Evolutionary conservation across 75 land plant species (phyloP).

Genomic region (Pinus albicaulis): DNA sequence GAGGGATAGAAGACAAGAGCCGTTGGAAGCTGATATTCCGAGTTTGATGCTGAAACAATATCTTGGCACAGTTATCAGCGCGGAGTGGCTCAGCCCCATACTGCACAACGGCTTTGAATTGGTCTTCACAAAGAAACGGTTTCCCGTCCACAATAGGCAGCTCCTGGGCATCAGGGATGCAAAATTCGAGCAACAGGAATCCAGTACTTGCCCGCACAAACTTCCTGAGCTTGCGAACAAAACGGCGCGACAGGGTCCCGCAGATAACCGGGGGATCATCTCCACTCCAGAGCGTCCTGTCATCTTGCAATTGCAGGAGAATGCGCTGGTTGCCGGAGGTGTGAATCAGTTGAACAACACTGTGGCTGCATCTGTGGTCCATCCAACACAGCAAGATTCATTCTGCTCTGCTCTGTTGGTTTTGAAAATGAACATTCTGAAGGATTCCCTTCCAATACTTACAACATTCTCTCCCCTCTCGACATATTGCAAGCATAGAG

Average conservation of each 20-base stretch:
- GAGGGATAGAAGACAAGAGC: neutral
- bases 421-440: no score
- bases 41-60: neutral
- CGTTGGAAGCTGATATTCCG: neutral
- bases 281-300: neutral
- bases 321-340: neutral
- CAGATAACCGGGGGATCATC: neutral
- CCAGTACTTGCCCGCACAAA: neutral
- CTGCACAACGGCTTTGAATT: neutral
- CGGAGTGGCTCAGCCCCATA: neutral
- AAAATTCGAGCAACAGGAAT: neutral
- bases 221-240: neutral
- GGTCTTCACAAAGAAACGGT: neutral
- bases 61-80: neutral
- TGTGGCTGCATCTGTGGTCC: neutral
- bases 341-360: neutral
- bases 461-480: no score
- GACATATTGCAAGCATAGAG: no score
- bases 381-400: neutral
- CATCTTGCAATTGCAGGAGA: neutral
- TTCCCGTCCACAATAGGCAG: neutral
- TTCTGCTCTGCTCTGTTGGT: no score
- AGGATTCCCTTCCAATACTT: no score
- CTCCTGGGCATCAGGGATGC: neutral
- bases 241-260: neutral